phyloP scores from a whole-genome alignment of 805 yeast genomes.

The Ascoidea tarda region DNA sequence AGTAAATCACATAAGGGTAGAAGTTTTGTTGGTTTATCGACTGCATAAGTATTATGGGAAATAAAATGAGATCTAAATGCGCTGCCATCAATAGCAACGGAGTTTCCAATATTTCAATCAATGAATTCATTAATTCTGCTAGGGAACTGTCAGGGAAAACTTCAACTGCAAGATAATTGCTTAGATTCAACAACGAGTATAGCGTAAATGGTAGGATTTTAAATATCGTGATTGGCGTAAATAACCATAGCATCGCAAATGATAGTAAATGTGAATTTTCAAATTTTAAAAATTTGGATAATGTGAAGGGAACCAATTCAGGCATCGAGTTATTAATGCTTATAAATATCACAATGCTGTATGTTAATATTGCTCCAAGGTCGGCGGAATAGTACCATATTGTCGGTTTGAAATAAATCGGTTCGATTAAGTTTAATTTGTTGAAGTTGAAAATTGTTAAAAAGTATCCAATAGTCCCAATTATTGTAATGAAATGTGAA shows the following conservation, averaged over 20 bases:
- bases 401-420: not conserved
- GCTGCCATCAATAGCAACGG: slow-evolving; percentile 66
- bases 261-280: slow-evolving; percentile 11
- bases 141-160: slow-evolving; percentile 1
- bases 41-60: slow-evolving; percentile 8
- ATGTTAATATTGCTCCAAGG: slow-evolving; percentile 6
- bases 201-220: slow-evolving; percentile 10
- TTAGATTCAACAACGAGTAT: slow-evolving; percentile 8
- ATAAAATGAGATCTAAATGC: slow-evolving; percentile 23
- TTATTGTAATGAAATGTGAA: slow-evolving; percentile 4
- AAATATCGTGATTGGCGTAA: slow-evolving; percentile 6
- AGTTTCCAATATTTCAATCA: slow-evolving; percentile 47
- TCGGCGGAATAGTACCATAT: slow-evolving; percentile 4
- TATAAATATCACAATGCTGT: slow-evolving; percentile 2
- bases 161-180: slow-evolving; percentile 1
- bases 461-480: slow-evolving; percentile 3
- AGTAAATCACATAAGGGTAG: not conserved
- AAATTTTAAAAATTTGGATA: slow-evolving; percentile 7
- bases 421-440: not conserved
- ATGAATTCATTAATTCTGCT: slow-evolving; percentile 42
- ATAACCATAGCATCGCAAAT: slow-evolving; percentile 6
- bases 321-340: not conserved
- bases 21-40: not conserved
- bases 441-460: slow-evolving; percentile 4
- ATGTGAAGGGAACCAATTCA: slow-evolving; percentile 6